Base-by-base conservation (phyloP, 1,284 basidiomycete species). In the Leccinum fallax region DNA sequence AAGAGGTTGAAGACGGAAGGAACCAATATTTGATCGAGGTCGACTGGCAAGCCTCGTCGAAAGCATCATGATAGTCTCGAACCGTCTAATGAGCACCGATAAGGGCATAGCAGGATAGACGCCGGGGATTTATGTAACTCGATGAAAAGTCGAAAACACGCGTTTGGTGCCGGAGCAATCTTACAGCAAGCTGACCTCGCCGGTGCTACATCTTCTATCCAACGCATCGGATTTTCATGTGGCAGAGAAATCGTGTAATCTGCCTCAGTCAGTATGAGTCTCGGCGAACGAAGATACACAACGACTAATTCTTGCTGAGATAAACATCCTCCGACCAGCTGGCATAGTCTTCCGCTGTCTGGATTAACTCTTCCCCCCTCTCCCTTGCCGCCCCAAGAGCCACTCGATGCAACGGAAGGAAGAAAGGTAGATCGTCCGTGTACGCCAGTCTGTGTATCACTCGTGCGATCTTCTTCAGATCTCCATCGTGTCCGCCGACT, bases 301-400 rank as follows among this genome's bases (percentile, higher is more conserved):
- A 40, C 2, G 34, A 16, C 19, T 46, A 46, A 21, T 46, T 46
- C 43, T 46, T 46, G 43, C 11, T 51, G 30, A 56, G 63, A 56
- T 72, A 72, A 57, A 74, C 57, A 56, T 72, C 61, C 36, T 74
- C 64, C 7, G 73, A 74, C 73, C 73, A 72, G 57, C 61, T 65
- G 30, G 68, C 69, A n/a, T 68, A 74, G 56, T 73, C 60, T 57
- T 74, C 63, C 28, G 63, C 73, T 13, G 69, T 36, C 36, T 51
- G 62, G 24, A 75, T 69, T 5, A 74, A 64, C 38, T n/a, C 60
- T 15, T 75, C 55, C 24, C 71, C 71, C 38, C 34, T 74, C 28
- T 43, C 52, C 48, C 58, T 74, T 51, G 71, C 71, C 2, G 72
- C 71, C 43, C 61, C 58, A 28, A 74, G 38, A 4, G 73, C 64